Percentiles rank a stretch among this genome's conserved stretches.
These are phyloP conservation scores for Anacardium occidentale DNA, from an alignment of 345 rosid species.

Conservation along the genomic window DNA sequence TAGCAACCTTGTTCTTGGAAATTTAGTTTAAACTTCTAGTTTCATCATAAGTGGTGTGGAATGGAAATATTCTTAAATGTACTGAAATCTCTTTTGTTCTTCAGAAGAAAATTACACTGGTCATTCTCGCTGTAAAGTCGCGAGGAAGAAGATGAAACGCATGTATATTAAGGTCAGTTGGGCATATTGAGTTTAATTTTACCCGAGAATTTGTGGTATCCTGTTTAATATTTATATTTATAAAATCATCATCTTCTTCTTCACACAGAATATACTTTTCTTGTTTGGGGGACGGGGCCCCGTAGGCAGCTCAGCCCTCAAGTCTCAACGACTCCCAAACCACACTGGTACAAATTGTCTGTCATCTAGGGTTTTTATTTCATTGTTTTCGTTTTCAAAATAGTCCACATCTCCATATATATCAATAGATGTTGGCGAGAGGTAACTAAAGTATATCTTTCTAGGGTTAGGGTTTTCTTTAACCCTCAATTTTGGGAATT, in stretches of 20 bases:
- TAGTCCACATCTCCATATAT: conserved; percentile 3
- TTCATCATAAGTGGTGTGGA: not conserved
- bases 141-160: not conserved
- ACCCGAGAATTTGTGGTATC: too few species aligned
- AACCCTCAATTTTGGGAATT: conserved; percentile 12
- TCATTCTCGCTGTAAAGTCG: not conserved
- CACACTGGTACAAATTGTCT: conserved; percentile 4
- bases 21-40: not conserved
- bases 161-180: not conserved
- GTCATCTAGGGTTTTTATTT: not conserved
- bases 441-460: not conserved
- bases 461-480: conserved; percentile 18
- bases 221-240: too few species aligned
- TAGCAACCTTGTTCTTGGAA: not conserved
- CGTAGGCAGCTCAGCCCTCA: not conserved
- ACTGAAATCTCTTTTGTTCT: not conserved
- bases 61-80: not conserved
- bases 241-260: too few species aligned
- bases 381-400: not conserved
- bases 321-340: not conserved
- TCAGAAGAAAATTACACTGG: not conserved
- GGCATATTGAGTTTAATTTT: not conserved
- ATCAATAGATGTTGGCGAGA: conserved; percentile 1
- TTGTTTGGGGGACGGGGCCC: not conserved
- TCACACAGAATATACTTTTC: not conserved